Percentiles rank a stretch among this genome's conserved stretches.
Evolutionary conservation across 345 rosid genomes (phyloP).

Genomic region (Diplotaxis tenuifolia): DNA sequence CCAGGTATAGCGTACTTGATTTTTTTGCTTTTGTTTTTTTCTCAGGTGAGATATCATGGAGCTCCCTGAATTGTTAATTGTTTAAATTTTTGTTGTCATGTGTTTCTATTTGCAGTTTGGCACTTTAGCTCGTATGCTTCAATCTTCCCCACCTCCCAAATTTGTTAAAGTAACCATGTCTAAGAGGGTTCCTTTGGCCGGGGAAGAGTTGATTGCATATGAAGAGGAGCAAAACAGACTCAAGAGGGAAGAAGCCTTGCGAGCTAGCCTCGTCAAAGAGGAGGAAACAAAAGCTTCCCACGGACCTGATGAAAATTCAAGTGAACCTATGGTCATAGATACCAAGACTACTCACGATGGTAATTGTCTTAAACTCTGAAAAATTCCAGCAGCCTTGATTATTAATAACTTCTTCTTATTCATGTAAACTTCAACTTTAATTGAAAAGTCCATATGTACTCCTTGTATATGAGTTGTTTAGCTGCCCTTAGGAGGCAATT

Average conservation of each 20-base stretch:
- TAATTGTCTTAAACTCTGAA: conserved; percentile 24
- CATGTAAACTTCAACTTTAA: conserved; percentile 8
- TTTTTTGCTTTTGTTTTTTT: neutral
- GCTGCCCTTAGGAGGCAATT: conserved; percentile 15
- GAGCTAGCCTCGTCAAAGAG: conserved; percentile 80
- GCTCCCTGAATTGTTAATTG: neutral
- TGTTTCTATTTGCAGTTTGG: conserved; percentile 62
- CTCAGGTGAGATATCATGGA: neutral
- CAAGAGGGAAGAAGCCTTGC: conserved; percentile 86
- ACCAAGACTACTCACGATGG: conserved; percentile 63
- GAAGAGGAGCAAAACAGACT: conserved; percentile 93
- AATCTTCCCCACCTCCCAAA: conserved; percentile 98
- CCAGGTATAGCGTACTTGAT: conserved; percentile 50
- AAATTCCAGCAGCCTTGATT: conserved; percentile 12
- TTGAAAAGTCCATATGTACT: neutral
- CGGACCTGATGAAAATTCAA: conserved; percentile 52
- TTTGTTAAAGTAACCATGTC: conserved; percentile 94
- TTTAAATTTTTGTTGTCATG: conserved; percentile 10
- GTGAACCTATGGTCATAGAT: conserved; percentile 88
- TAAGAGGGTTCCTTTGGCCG: conserved; percentile 92
- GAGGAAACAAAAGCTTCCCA: conserved; percentile 70
- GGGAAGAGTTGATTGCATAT: conserved; percentile 93
- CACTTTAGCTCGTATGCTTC: conserved; percentile 94
- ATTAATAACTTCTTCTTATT: neutral
- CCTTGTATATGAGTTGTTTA: conserved; percentile 19